Base-by-base conservation (phyloP, 2,329 filamentous ascomycete species). In the Calycina herbarum region DNA sequence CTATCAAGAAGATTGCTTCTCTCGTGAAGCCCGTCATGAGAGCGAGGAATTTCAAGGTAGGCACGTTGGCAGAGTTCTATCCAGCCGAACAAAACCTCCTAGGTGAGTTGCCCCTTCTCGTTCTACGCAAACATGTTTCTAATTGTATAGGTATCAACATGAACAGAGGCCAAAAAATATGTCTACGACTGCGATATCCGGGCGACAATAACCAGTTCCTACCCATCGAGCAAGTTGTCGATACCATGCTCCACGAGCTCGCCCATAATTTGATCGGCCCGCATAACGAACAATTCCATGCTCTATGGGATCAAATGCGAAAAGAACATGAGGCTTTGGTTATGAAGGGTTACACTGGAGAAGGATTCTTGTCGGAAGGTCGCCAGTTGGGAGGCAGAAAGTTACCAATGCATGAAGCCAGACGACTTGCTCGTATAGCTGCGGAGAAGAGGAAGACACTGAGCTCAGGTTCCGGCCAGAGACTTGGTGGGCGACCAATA, bases 21-120 rank as follows among this genome's bases (percentile, higher is more conserved):
- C 79, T 96, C 65, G 94, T 97, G 68, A 97, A 97, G 77, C 94
- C 94, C 20, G 92, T 98, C 68, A 98, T 98, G 94, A 85, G 93
- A 69, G 92, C 92, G 59, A 87, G 92, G 56, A 84, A 84, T 64
- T 98, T 93, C 92, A 89, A 82, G 68, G 92, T 98, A 40, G 83
- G 85, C 33, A 86, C 91, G 59, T 83, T 98, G 17, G 87, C 89
- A 59, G 94, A 98, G 76, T 97, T 98, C 78, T 91, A 92, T 67
- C 94, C 94, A 0, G 82, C 86, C 13, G 84, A 95, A 72, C 78
- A 81, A 38, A 91, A 90, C 70, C 81, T 97, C 1, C 80, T 96
- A 51, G 94, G 92, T 83, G 78, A 56, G 77, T 31, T n/a, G 4
- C 35, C 7, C 5, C 35, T 15, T 29, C 38, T 20, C 15, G 17